Percentiles rank a stretch among this genome's conserved stretches.
Evolutionary conservation across 1,284 basidiomycete species (phyloP).

Genomic region (Melampsora americana): DNA sequence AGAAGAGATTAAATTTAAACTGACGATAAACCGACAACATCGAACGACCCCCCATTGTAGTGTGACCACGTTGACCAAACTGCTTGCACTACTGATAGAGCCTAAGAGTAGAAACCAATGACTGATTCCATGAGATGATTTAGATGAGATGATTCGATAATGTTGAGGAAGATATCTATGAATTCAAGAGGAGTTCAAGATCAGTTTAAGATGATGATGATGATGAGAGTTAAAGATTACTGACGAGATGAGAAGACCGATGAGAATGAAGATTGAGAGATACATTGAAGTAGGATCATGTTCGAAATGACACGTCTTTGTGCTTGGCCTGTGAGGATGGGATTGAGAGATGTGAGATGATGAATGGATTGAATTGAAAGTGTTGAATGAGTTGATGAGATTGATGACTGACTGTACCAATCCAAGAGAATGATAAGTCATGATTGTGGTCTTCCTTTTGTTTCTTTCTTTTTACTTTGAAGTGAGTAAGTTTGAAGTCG

Average conservation of each 20-base stretch:
- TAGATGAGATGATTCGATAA: slow-evolving; percentile 67
- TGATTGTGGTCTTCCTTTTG: too few relatives aligned
- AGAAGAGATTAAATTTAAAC: slow-evolving; percentile 53
- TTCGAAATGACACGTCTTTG: slow-evolving; percentile 47
- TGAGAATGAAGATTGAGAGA: slow-evolving; percentile 71
- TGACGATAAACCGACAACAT: slow-evolving; percentile 73
- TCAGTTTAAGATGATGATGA: slow-evolving; percentile 4
- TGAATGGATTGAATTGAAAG: background rate
- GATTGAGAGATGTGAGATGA: background rate
- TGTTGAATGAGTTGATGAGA: too few relatives aligned
- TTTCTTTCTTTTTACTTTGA: too few relatives aligned
- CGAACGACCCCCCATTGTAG: slow-evolving; percentile 81
- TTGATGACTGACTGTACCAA: too few relatives aligned
- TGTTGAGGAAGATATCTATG: slow-evolving; percentile 59
- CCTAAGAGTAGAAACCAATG: slow-evolving; percentile 92
- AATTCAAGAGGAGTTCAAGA: slow-evolving; percentile 15
- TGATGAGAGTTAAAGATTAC: slow-evolving; percentile 54
- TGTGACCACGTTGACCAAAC: slow-evolving; percentile 62
- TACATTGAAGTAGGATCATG: slow-evolving; percentile 72
- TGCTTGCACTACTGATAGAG: slow-evolving; percentile 61
- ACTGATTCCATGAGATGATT: slow-evolving; percentile 81
- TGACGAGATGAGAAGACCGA: slow-evolving; percentile 81
- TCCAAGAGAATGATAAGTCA: too few relatives aligned
- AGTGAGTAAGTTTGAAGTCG: too few relatives aligned
- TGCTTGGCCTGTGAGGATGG: background rate